Percentiles rank a stretch among this genome's conserved stretches.
These are phyloP conservation scores for Hysterium pulicare DNA, from an alignment of 2,329 filamentous ascomycete genomes.

Conservation along the genomic window DNA sequence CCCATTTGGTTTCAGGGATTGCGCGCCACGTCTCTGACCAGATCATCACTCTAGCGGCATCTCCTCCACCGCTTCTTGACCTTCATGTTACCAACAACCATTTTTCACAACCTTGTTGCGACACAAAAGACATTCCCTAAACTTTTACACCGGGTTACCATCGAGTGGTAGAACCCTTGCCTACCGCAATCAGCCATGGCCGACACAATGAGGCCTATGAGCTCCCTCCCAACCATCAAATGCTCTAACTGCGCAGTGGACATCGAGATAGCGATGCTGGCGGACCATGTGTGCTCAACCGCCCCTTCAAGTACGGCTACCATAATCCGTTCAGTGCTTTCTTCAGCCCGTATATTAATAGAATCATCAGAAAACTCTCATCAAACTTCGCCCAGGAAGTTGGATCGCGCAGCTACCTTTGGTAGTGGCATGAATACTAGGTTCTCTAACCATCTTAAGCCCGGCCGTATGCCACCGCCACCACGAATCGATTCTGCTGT, in stretches of 20 bases:
- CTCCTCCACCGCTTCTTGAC: slow-evolving; percentile 15
- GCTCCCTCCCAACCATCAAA: slow-evolving; percentile 37
- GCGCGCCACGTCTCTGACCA: slow-evolving; percentile 13
- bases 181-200: slow-evolving; percentile 13
- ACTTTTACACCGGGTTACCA: slow-evolving; percentile 1
- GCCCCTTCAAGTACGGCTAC: slow-evolving; percentile 44
- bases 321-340: background rate
- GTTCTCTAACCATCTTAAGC: slow-evolving; percentile 31
- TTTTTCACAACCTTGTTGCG: background rate
- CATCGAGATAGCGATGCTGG: slow-evolving; percentile 82
- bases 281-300: slow-evolving; percentile 71
- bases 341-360: background rate
- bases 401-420: slow-evolving; percentile 33
- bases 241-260: slow-evolving; percentile 47
- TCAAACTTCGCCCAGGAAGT: slow-evolving; percentile 18
- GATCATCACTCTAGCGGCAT: slow-evolving; percentile 17
- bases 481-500: slow-evolving; percentile 55
- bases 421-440: slow-evolving; percentile 24
- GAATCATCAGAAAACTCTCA: slow-evolving; percentile 3
- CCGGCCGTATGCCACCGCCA: slow-evolving; percentile 47
- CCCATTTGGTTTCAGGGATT: slow-evolving; percentile 23
- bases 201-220: slow-evolving; percentile 26
- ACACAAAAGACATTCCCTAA: too few relatives aligned
- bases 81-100: slow-evolving; percentile 21
- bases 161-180: slow-evolving; percentile 5